Evolutionary conservation across 805 yeast genomes (phyloP), one percentile per base, ranked within the genome.

Genomic region (Saturnispora kantuleensis): DNA sequence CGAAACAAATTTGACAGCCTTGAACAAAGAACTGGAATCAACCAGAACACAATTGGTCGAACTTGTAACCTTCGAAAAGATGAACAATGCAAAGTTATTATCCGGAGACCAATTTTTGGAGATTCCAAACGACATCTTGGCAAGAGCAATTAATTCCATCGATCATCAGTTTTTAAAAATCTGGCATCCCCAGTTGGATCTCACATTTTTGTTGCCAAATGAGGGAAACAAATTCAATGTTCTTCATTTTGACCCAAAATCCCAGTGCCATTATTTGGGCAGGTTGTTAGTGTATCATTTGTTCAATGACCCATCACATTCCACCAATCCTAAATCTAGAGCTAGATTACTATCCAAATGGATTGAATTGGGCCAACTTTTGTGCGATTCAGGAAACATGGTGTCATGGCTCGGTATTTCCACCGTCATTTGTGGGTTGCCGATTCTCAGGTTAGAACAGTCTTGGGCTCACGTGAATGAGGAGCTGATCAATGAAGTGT

Each of bases 331-430:
- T 10, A 74, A 67, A 47, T 58, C 61, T 29, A 71, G 93, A 47
- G 94, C 94, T 0, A 63, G 73, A 35, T 56, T 88, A 4, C 60
- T 90, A 32, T 77, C 79, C 39, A 81, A 78, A 57, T 90, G 97
- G 97, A 83, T 89, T 36, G 78, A 79, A 48, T 68, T 90, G 37
- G 97, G 96, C 3, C 77, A 82, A 50, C 66, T 69, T 26, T 74
- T 90, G 49, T 93, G 86, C 55, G 76, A 75, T 48, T 66, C 76
- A 29, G 97, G 97, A 41, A 95, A 90, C 58, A 86, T 87, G 89
- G 89, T 88, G 0, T 81, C 93, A 29, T 90, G 97, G 97, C 66
- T 87, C 18, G 95, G 96, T 0, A 78, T 90, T 52, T 86, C 96
- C 1, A 79, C 93, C 0, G 71, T 83, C 1, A 71, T 89, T 2